phyloP scores from a whole-genome alignment of 1,284 basidiomycete genomes.

The Ustilago lituana region DNA sequence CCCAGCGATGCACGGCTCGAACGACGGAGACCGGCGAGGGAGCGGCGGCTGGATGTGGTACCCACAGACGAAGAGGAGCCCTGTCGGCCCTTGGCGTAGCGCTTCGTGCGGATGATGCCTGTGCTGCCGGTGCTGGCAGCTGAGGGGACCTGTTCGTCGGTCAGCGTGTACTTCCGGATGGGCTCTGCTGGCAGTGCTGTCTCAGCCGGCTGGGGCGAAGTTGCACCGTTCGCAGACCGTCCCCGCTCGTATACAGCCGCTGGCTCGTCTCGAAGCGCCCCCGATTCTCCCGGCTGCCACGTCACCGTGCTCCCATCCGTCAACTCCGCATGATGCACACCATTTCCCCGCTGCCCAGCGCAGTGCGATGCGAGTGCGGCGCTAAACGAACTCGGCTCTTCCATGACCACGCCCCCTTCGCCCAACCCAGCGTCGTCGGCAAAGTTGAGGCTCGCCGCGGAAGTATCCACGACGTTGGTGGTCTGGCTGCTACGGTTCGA shows the following conservation, averaged over 20 bases:
- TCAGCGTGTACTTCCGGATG: constrained; percentile 29
- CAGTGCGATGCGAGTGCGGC: neutral
- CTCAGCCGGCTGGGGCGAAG: neutral
- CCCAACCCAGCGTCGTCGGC: neutral
- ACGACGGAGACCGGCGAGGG: constrained; percentile 12
- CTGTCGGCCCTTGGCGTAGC: constrained; percentile 22
- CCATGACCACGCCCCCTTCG: neutral
- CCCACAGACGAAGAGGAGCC: constrained; percentile 13
- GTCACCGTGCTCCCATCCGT: neutral
- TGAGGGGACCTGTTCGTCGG: constrained; percentile 15
- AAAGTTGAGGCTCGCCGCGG: neutral
- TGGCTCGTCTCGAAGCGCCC: neutral
- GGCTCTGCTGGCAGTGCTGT: neutral
- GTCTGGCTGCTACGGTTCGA: constrained; percentile 42
- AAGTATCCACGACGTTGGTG: constrained; percentile 14
- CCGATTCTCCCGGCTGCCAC: constrained; percentile 1
- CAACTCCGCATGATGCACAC: neutral
- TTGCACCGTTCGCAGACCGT: too few relatives aligned
- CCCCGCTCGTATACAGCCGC: too few relatives aligned
- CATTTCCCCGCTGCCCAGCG: too few relatives aligned
- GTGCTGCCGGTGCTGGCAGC: neutral
- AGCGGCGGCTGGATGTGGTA: constrained; percentile 14
- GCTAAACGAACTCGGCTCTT: neutral
- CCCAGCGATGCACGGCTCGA: constrained; percentile 11
- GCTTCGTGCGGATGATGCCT: constrained; percentile 29